Base-by-base conservation (phyloP, 345 rosid genomes). In the Stellera chamaejasme region DNA sequence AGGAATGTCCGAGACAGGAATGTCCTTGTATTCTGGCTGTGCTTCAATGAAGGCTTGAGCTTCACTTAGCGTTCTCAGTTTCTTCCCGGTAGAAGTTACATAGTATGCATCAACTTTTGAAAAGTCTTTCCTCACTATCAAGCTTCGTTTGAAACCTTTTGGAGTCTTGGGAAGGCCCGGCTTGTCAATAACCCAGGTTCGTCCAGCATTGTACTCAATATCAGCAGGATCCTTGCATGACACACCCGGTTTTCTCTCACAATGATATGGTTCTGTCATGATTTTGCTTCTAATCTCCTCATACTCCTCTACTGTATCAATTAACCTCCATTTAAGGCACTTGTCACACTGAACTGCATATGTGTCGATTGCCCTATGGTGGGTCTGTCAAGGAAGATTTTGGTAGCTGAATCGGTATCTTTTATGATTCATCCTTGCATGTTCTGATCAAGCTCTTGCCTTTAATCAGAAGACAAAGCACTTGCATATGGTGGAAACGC, bases 151-250 rank as follows among this genome's bases (percentile, higher is more conserved):
- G 75, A 90, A 90, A 59, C 97, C 97, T 65, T 54, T 60, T 0
- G 97, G 97, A 0, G 97, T 84, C 76, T 79, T 90, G 1, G 97
- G 95, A 41, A 87, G 16, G 66, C 88, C 88, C 49, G 96, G 96
- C 75, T 50, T 84, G 75, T 90, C 97, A 9, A 87, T 75, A 56
- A 78, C 94, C 97, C 97, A 90, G 2, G 84, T 82, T 14, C 89
- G 72, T 15, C 80, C 50, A 6, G 82, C 47, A 68, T 90, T 75
- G 10, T 79, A 85, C 63, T 81, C 87, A 2, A 90, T 61, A 58
- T 87, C 96, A 1, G 87, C 80, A 48, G 85, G 80, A 13, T 79
- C 85, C 41, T 81, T 15, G 59, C 97, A 90, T 3, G 96, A 74
- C n/a, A 48, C 11, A 7, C 82, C 79, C 27, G 72, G 70, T 61